Percentiles rank a stretch among this genome's conserved stretches.
Evolutionary conservation across 2,329 filamentous ascomycete genomes (phyloP).

Genomic region (Penicillium sclerotiorum): DNA sequence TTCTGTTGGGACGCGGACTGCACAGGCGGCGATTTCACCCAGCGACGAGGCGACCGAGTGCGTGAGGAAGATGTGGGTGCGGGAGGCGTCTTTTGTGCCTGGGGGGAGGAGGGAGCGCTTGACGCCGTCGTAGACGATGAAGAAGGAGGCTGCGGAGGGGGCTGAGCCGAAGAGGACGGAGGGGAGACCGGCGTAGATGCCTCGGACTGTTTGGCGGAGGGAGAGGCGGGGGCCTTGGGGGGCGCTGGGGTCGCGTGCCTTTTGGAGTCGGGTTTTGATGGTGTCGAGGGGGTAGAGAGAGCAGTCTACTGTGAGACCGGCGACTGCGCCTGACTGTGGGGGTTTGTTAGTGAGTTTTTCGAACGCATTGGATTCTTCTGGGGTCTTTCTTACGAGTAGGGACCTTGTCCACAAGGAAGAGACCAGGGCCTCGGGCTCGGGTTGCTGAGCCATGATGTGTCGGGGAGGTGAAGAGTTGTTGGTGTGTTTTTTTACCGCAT

Average conservation of each 20-base stretch:
- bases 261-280: slow-evolving; percentile 92
- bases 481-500: slow-evolving; percentile 9
- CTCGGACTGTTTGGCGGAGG: slow-evolving; percentile 80
- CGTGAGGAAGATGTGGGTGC: slow-evolving; percentile 46
- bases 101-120: slow-evolving; percentile 58
- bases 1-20: slow-evolving; percentile 90
- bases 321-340: slow-evolving; percentile 76
- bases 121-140: slow-evolving; percentile 84
- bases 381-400: slow-evolving; percentile 34
- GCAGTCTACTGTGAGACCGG: slow-evolving; percentile 94
- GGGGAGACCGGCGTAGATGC: slow-evolving; percentile 91
- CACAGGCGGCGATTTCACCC: slow-evolving; percentile 90
- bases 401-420: slow-evolving; percentile 49
- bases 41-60: slow-evolving; percentile 86
- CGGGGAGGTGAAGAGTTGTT: neutral
- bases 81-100: slow-evolving; percentile 26
- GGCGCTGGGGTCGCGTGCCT: slow-evolving; percentile 61
- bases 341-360: slow-evolving; percentile 5
- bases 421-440: slow-evolving; percentile 38
- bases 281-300: slow-evolving; percentile 98
- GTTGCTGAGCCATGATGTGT: slow-evolving; percentile 31
- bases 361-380: neutral
- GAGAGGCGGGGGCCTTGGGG: slow-evolving; percentile 61
- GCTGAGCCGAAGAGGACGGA: slow-evolving; percentile 88
- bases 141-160: slow-evolving; percentile 94